Evolutionary conservation across 345 rosid species (phyloP), one percentile per base, ranked within the genome.

Genomic region (Cardamine resedifolia): DNA sequence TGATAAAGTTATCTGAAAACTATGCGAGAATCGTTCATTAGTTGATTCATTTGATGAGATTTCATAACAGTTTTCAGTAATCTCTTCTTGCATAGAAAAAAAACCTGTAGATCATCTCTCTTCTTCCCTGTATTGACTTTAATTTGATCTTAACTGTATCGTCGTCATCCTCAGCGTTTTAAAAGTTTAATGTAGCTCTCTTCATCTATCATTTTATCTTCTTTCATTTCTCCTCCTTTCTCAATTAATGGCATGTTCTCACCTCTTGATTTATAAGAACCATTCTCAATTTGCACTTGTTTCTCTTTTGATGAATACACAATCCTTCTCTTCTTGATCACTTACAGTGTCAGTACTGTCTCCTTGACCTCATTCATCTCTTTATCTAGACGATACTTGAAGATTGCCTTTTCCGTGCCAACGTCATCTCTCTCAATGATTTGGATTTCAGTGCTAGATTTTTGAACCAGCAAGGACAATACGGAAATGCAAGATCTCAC

Each of bases 391-490:
- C n/a, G n/a, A 51, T 43, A 24, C 58, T 33, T 30, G 10, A 2
- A 61, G n/a, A 62, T 58, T 21, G 41, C 33, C 43, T 68, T 75
- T 26, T 70, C 70, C 16, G 66, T 59, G 20, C 0, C 53, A 38
- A 55, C 9, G 0, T 34, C 47, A 47, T 56, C 18, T 70, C 66
- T 23, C 28, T 70, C 14, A 48, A 23, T 11, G 66, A n/a, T 11
- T 19, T 28, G 23, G 50, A 24, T 70, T 36, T 63, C 7, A 6
- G 0, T 0, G 30, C 6, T 14, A 62, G 6, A 48, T 26, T 8
- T 8, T 21, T 76, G 47, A 61, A 64, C 71, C 71, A 76, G 44
- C 79, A 76, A 55, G 79, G 74, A 39, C 79, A 76, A 23, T 18
- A 45, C 0, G 65, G 1, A 49, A 45, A 24, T 3, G n/a, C 36